Percentiles rank a stretch among this genome's conserved stretches.
Evolutionary conservation across 306 rosid species (phyloP).

Genomic region (Aeschynomene evenia): DNA sequence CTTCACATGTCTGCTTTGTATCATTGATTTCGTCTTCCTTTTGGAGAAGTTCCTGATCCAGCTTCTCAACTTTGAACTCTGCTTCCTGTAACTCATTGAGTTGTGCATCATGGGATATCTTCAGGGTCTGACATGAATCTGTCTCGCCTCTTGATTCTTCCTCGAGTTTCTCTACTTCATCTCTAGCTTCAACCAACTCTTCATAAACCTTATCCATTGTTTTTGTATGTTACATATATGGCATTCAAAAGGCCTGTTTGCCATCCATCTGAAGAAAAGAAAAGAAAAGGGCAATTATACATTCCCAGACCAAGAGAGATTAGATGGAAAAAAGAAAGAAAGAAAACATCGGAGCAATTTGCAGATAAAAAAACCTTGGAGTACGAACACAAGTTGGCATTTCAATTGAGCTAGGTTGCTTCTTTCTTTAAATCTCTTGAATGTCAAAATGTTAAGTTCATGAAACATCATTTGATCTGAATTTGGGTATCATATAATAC

Average conservation of each 20-base stretch:
- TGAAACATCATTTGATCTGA: background rate
- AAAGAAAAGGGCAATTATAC: background rate
- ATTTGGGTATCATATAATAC: background rate
- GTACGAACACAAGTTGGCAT: background rate
- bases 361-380: conserved; percentile 1
- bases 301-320: background rate
- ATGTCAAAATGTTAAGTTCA: background rate
- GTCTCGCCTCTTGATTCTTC: conserved; percentile 51
- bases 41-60: conserved; percentile 49
- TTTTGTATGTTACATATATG: conserved; percentile 17
- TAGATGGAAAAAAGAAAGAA: background rate
- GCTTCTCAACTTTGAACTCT: conserved; percentile 50
- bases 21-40: conserved; percentile 44
- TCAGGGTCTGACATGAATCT: conserved; percentile 49
- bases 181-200: conserved; percentile 65
- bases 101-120: conserved; percentile 50
- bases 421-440: background rate
- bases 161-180: conserved; percentile 58
- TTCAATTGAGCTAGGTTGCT: background rate
- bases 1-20: conserved; percentile 41
- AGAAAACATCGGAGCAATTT: background rate
- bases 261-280: background rate
- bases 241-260: conserved; percentile 25
- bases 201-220: conserved; percentile 53
- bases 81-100: conserved; percentile 44